These are phyloP conservation scores for Kluyveromyces aestuarii DNA, from an alignment of 805 yeast species.

Conservation along the genomic window DNA sequence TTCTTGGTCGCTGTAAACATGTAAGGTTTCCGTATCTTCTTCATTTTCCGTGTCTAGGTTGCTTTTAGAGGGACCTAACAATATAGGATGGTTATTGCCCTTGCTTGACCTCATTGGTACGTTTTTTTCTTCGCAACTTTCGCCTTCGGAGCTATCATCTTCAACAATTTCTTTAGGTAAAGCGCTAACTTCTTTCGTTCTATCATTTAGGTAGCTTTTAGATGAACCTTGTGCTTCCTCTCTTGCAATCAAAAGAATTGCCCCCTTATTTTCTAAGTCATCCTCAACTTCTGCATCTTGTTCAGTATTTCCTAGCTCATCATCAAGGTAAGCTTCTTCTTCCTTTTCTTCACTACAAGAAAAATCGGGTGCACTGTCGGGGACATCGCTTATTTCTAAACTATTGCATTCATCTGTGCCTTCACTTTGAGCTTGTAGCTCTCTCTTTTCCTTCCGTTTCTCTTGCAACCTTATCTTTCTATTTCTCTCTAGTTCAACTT, in stretches of 20 bases:
- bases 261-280: constrained; percentile 6
- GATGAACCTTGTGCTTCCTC: constrained; percentile 4
- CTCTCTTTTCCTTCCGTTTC: constrained; percentile 24
- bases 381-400: constrained; percentile 9
- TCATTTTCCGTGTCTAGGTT: neutral
- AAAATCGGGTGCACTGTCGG: constrained; percentile 17
- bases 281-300: constrained; percentile 25
- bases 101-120: neutral
- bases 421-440: neutral
- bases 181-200: neutral
- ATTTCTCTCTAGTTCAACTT: constrained; percentile 43
- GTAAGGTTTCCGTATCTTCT: neutral
- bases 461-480: constrained; percentile 37
- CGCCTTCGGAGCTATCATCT: neutral
- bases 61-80: too few relatives aligned
- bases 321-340: constrained; percentile 15
- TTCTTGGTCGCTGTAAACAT: neutral
- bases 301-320: constrained; percentile 14
- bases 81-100: neutral
- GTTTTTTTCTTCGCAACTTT: neutral
- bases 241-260: constrained; percentile 3
- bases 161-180: too few relatives aligned
- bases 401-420: constrained; percentile 6
- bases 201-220: constrained; percentile 11
- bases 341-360: constrained; percentile 9